A percentile compares a stretch with the other conserved stretches of the same genome.
phyloP scores from a whole-genome alignment of 768 basidiomycete species.

The Plicaturopsis crispa region DNA sequence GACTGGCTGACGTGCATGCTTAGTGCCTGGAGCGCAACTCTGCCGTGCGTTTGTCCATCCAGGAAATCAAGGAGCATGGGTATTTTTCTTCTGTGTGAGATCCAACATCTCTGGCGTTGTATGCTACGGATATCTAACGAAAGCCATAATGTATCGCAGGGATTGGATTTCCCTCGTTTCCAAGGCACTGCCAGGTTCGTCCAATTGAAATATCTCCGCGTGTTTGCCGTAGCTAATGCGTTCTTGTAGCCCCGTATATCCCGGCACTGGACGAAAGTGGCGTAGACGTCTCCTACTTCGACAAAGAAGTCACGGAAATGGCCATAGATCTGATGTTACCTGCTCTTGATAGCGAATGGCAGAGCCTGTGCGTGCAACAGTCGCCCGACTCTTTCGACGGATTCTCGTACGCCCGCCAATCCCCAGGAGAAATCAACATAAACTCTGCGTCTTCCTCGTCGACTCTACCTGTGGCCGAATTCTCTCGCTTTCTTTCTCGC shows the following conservation, averaged over 20 bases:
- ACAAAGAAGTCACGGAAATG: neutral
- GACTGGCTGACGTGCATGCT: neutral
- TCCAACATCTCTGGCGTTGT: too few species aligned
- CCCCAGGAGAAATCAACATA: neutral
- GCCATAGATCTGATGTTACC: too few species aligned
- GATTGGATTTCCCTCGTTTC: slow-evolving; percentile 23
- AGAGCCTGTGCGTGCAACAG: neutral
- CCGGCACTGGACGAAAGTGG: neutral
- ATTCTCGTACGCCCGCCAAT: neutral
- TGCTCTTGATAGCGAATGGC: neutral
- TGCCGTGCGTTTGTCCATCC: slow-evolving; percentile 31
- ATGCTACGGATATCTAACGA: slow-evolving; percentile 7
- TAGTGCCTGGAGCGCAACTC: slow-evolving; percentile 57
- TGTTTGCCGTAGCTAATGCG: slow-evolving; percentile 9
- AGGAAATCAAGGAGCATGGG: slow-evolving; percentile 34
- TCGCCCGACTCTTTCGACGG: neutral
- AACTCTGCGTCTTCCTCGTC: neutral
- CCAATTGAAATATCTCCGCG: slow-evolving; percentile 3
- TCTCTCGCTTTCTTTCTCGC: neutral
- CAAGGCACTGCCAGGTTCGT: slow-evolving; percentile 2
- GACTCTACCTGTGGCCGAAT: neutral
- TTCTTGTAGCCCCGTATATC: slow-evolving; percentile 9
- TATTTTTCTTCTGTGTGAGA: slow-evolving; percentile 46
- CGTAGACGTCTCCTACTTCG: neutral
- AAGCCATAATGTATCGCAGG: slow-evolving; percentile 15